Conservation (phyloP, 495 filamentous ascomycete genomes). For the Aspergillus kassunensis region DNA sequence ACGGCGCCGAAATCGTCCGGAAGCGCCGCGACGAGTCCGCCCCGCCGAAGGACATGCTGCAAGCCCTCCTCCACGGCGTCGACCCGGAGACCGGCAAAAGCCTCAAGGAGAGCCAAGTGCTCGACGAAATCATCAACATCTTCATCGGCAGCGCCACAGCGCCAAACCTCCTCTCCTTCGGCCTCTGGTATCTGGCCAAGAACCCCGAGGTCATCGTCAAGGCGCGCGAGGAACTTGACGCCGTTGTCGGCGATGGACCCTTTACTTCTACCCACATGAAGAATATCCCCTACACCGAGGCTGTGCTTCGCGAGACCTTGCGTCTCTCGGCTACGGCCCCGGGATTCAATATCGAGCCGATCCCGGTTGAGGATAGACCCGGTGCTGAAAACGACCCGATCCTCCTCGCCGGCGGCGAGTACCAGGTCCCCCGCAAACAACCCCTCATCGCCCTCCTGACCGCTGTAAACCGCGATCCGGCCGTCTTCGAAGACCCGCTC, state of each 20-base stretch:
- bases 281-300: conserved; percentile 60
- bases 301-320: conserved; percentile 68
- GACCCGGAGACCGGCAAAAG: conserved; percentile 63
- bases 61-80: conserved; percentile 62
- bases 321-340: conserved; percentile 65
- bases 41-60: conserved; percentile 60
- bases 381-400: conserved; percentile 49
- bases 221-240: conserved; percentile 42
- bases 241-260: conserved; percentile 27
- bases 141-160: conserved; percentile 45
- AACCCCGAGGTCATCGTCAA: conserved; percentile 31
- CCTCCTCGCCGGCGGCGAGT: conserved; percentile 59
- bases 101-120: conserved; percentile 57
- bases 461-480: conserved; percentile 65
- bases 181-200: conserved; percentile 43
- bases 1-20: conserved; percentile 56
- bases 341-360: conserved; percentile 54
- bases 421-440: conserved; percentile 57
- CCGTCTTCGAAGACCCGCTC: conserved; percentile 61
- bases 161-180: conserved; percentile 42
- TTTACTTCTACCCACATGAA: conserved; percentile 55
- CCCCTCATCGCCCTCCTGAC: conserved; percentile 59
- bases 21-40: conserved; percentile 46
- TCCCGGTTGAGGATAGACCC: conserved; percentile 39
- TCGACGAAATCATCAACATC: conserved; percentile 61